Base-by-base conservation (phyloP, 1,139 yeast genomes). In the Ogataea hybrid region DNA sequence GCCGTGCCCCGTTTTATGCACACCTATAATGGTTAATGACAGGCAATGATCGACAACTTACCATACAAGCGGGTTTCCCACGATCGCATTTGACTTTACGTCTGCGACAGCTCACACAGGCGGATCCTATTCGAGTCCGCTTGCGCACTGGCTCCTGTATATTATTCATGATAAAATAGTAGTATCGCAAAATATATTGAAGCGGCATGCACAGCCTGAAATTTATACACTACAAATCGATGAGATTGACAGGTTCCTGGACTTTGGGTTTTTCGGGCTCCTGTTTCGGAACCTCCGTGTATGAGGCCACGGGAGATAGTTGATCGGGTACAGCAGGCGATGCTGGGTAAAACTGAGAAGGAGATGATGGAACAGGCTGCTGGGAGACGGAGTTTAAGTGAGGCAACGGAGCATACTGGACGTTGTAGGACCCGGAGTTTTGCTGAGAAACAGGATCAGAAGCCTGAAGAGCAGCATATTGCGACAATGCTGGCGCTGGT, bases 1-100 rank as follows among this genome's bases (percentile, higher is more conserved):
- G 48, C 46, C n/a, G 42, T 43, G 9, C 56, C 54, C 37, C 59
- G 58, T 30, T 54, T 58, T 6, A 51, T 43, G 49, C 75, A 70
- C 2, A 63, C 47, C 44, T 39, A n/a, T 11, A 31, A 11, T 6
- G 9, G 28, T 32, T 32, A 32, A 25, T 23, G 6, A 14, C 17
- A 4, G 2, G 17, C 16, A 16, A 12, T 21, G 17, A 3, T 9
- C n/a, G 3, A 3, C 9, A 11, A 44, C 51, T 35, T 32, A 48
- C 52, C 38, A 44, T 10, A 34, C 60, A 57, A 6, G 46, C 23
- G 2, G 59, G 59, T 17, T 41, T 44, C 6, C 39, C 31, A 37
- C 48, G 54, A 28, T 57, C 61, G 46, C 60, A 56, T 33, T 49
- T 54, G 32, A 56, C 55, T 34, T 57, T 57, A 23, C 59, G 40